Conservation (phyloP, 495 filamentous ascomycete genomes). For the Corynascus novoguineensis region DNA sequence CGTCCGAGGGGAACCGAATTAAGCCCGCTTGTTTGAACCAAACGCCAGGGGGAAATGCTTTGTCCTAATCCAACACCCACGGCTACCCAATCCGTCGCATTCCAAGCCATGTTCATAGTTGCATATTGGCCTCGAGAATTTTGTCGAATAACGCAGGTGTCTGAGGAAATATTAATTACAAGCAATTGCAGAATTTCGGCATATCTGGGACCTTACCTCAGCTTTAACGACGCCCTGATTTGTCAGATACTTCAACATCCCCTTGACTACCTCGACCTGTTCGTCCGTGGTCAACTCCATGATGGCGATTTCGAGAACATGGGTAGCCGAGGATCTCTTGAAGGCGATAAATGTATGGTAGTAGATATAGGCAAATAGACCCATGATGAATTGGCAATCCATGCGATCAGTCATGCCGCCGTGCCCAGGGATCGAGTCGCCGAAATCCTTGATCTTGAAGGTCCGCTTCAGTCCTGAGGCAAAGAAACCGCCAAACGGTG, state of each 20-base stretch:
- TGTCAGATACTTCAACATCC: constrained; percentile 75
- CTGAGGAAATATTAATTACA: not conserved
- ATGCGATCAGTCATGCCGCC: constrained; percentile 98
- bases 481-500: constrained; percentile 98
- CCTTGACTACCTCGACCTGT: constrained; percentile 81
- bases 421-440: constrained; percentile 94
- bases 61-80: not conserved
- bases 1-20: not conserved
- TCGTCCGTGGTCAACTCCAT: constrained; percentile 77
- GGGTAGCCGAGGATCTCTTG: constrained; percentile 72
- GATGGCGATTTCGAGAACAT: constrained; percentile 82
- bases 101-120: constrained; percentile 7
- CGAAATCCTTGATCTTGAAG: constrained; percentile 99
- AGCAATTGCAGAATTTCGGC: not conserved
- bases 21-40: constrained; percentile 16
- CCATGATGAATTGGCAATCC: constrained; percentile 99
- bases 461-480: constrained; percentile 96
- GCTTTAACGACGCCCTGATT: constrained; percentile 59
- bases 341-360: constrained; percentile 95
- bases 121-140: constrained; percentile 3
- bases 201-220: constrained; percentile 9
- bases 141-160: constrained; percentile 11
- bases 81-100: not conserved
- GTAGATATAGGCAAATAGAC: constrained; percentile 96
- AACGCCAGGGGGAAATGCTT: constrained; percentile 19